Evolutionary conservation across 495 filamentous ascomycete species (phyloP).

Genomic region (Annulohypoxylon stygium): DNA sequence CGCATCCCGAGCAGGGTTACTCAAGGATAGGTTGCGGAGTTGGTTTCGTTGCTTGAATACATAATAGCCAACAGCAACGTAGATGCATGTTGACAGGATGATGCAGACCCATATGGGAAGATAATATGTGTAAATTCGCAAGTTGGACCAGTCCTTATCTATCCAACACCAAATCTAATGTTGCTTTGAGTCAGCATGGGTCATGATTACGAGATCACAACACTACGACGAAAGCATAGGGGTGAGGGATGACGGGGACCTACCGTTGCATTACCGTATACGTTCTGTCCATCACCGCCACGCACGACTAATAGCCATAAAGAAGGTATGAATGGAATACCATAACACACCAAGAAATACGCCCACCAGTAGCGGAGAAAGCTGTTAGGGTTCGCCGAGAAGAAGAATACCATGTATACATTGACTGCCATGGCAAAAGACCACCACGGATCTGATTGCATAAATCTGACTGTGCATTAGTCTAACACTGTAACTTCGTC

Average conservation of each 20-base stretch:
- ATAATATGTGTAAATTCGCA: slow-evolving; percentile 85
- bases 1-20: slow-evolving; percentile 47
- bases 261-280: slow-evolving; percentile 81
- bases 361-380: slow-evolving; percentile 76
- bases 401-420: slow-evolving; percentile 87
- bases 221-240: not conserved
- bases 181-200: not conserved
- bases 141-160: slow-evolving; percentile 71
- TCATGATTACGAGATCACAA: not conserved
- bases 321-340: slow-evolving; percentile 77
- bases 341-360: slow-evolving; percentile 80
- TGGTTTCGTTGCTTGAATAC: slow-evolving; percentile 73
- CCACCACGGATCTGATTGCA: slow-evolving; percentile 71
- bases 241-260: slow-evolving; percentile 14
- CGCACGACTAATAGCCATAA: slow-evolving; percentile 74
- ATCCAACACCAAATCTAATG: slow-evolving; percentile 88
- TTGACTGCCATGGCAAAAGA: slow-evolving; percentile 86
- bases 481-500: not conserved
- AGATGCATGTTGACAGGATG: slow-evolving; percentile 75
- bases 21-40: slow-evolving; percentile 63
- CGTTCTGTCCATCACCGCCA: slow-evolving; percentile 56
- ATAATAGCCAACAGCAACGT: slow-evolving; percentile 75
- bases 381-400: slow-evolving; percentile 72
- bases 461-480: slow-evolving; percentile 59
- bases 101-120: slow-evolving; percentile 88